Percentiles rank a stretch among this genome's conserved stretches.
phyloP scores from a whole-genome alignment of 768 basidiomycete genomes.

The Agrocybe praecox region DNA sequence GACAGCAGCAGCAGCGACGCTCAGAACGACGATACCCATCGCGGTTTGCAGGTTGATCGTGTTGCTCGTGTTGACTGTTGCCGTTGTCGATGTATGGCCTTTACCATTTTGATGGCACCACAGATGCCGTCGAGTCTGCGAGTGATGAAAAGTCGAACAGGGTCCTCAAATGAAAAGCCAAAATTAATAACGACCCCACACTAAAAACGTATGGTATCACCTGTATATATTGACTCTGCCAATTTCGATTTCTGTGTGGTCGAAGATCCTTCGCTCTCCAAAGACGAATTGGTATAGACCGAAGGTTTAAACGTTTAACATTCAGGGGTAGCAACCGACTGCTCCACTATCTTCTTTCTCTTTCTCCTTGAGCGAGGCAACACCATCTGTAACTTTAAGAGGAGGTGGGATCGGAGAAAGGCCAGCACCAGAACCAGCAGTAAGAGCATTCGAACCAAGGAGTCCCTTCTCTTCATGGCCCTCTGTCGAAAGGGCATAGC shows the following conservation, averaged over 20 bases:
- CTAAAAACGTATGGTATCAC: not conserved
- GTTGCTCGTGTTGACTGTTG: not conserved
- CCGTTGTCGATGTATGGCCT: not conserved
- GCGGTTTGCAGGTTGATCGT: constrained; percentile 51
- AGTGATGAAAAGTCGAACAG: not conserved
- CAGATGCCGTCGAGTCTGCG: not conserved
- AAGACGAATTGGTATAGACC: constrained; percentile 17
- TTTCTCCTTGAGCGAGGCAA: constrained; percentile 1
- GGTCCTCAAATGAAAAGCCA: not conserved
- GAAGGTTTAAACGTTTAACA: no score
- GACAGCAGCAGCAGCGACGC: constrained; percentile 72
- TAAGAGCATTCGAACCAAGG: no score
- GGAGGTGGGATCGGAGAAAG: constrained; percentile 8
- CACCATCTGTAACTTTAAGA: no score
- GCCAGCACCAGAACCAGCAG: constrained; percentile 11
- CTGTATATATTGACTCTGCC: not conserved
- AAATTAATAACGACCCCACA: not conserved
- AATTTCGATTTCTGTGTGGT: constrained; percentile 27
- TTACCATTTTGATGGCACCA: not conserved
- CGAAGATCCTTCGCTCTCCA: constrained; percentile 14
- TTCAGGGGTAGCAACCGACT: constrained; percentile 27
- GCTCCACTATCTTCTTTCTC: constrained; percentile 25
- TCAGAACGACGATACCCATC: constrained; percentile 64
- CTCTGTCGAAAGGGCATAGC: constrained; percentile 4
- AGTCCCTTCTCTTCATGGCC: constrained; percentile 9